A percentile compares a stretch with the other conserved stretches of the same genome.
Conservation (phyloP, 2,329 filamentous ascomycete species). For the Claviceps arundinis region DNA sequence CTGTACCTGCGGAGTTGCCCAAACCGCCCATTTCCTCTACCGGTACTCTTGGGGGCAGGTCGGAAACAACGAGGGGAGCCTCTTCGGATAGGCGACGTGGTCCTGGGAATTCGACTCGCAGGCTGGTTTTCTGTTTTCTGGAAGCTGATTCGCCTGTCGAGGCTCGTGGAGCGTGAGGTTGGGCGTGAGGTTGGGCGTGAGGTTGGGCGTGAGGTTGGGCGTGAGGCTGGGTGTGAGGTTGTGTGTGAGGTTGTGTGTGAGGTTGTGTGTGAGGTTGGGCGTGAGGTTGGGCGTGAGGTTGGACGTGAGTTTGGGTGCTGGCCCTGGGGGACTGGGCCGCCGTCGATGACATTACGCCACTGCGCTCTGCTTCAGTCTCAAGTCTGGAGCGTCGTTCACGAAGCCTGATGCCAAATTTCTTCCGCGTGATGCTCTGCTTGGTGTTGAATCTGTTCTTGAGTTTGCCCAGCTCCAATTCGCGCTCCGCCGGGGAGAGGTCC, state of each 20-base stretch:
- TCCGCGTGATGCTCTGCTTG: constrained; percentile 42
- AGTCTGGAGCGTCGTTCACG: constrained; percentile 33
- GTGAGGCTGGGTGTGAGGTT: too few relatives aligned
- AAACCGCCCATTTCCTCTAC: constrained; percentile 23
- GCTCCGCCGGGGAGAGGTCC: constrained; percentile 19
- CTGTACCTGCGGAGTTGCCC: constrained; percentile 21
- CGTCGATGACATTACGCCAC: constrained; percentile 16
- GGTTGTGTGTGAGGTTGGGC: too few relatives aligned
- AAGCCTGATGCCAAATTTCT: constrained; percentile 43
- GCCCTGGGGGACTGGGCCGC: background rate
- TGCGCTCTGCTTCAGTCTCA: constrained; percentile 32
- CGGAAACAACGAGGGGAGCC: background rate
- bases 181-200: too few relatives aligned
- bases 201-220: too few relatives aligned
- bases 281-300: too few relatives aligned
- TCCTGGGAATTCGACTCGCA: constrained; percentile 1
- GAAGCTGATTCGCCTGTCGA: constrained; percentile 1
- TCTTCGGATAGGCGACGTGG: background rate
- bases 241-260: too few relatives aligned
- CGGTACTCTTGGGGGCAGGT: constrained; percentile 13
- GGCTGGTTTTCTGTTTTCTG: constrained; percentile 14
- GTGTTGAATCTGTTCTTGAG: constrained; percentile 41
- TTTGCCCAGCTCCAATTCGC: constrained; percentile 23
- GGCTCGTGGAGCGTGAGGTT: background rate
- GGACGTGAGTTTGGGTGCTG: background rate